phyloP scores from a whole-genome alignment of 2,329 filamentous ascomycete genomes.

The Clonostachys rosea region DNA sequence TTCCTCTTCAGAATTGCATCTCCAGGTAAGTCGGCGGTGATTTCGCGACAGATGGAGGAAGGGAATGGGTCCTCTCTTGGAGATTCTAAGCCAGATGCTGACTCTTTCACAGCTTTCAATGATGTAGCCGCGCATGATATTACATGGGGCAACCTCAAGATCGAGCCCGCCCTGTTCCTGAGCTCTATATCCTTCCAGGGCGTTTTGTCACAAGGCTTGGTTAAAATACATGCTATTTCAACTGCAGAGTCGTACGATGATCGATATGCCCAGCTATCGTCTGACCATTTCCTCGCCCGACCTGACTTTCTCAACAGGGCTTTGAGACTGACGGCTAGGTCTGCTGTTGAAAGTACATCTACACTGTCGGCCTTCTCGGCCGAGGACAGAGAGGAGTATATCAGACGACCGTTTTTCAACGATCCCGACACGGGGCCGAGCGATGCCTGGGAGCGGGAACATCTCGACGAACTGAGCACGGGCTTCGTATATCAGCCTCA shows the following conservation, averaged over 20 bases:
- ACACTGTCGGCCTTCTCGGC: too few species aligned
- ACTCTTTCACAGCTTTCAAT: slow-evolving; percentile 2
- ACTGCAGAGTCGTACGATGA: slow-evolving; percentile 2
- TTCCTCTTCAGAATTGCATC: slow-evolving; percentile 1
- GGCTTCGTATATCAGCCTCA: slow-evolving; percentile 2
- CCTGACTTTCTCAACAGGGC: not conserved
- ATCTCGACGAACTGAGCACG: not conserved
- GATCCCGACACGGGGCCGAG: slow-evolving; percentile 1
- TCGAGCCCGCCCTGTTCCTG: not conserved
- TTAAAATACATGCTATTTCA: not conserved
- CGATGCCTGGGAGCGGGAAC: slow-evolving; percentile 3
- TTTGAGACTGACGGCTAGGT: not conserved
- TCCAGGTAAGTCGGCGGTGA: not conserved
- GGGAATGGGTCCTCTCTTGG: too few species aligned
- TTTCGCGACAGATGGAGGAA: too few species aligned
- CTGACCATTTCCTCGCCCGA: not conserved
- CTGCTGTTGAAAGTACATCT: too few species aligned
- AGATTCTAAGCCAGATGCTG: too few species aligned
- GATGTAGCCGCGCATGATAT: slow-evolving; percentile 4
- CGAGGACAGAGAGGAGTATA: not conserved
- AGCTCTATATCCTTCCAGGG: not conserved
- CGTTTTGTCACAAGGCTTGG: not conserved
- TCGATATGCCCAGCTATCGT: not conserved
- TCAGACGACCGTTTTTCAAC: slow-evolving; percentile 1
- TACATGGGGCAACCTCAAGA: not conserved